Evolutionary conservation across 148 eudicot species (phyloP).

Genomic region (Arctostaphylos glauca): DNA sequence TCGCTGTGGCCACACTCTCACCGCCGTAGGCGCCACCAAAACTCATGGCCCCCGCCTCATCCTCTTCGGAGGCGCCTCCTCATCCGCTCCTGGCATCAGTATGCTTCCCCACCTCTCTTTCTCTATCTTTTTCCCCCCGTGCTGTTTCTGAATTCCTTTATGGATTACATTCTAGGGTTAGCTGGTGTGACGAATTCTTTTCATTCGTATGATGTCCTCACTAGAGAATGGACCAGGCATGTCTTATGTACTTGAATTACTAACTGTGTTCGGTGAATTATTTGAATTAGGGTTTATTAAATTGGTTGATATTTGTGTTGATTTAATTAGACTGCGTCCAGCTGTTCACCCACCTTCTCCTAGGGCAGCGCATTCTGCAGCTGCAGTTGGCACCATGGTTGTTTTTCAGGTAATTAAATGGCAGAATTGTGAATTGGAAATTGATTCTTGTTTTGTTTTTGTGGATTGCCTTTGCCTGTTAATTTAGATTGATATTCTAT

Average conservation of each 20-base stretch:
- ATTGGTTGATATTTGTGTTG: background rate
- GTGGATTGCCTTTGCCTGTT: background rate
- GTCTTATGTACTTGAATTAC: background rate
- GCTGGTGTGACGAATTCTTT: slow-evolving; percentile 89
- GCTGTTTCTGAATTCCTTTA: slow-evolving; percentile 5
- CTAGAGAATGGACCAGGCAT: slow-evolving; percentile 86
- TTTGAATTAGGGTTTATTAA: background rate
- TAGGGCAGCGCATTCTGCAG: slow-evolving; percentile 92
- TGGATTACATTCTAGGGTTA: slow-evolving; percentile 46
- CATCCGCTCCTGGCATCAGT: slow-evolving; percentile 64
- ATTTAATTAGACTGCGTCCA: slow-evolving; percentile 55
- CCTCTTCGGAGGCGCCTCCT: slow-evolving; percentile 77
- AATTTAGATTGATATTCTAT: background rate
- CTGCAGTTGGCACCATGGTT: slow-evolving; percentile 96
- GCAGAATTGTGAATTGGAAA: background rate
- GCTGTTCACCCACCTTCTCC: slow-evolving; percentile 97
- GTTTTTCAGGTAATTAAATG: slow-evolving; percentile 80
- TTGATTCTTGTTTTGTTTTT: background rate
- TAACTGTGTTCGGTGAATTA: background rate
- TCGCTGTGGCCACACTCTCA: slow-evolving; percentile 83
- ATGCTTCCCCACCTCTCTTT: slow-evolving; percentile 1
- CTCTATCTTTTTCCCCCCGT: background rate
- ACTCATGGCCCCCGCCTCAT: slow-evolving; percentile 84
- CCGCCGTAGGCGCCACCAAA: slow-evolving; percentile 87
- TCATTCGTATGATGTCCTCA: slow-evolving; percentile 70